A percentile compares a stretch with the other conserved stretches of the same genome.
Conservation (phyloP, 2,329 filamentous ascomycete genomes). For the Talaromyces sp. region DNA sequence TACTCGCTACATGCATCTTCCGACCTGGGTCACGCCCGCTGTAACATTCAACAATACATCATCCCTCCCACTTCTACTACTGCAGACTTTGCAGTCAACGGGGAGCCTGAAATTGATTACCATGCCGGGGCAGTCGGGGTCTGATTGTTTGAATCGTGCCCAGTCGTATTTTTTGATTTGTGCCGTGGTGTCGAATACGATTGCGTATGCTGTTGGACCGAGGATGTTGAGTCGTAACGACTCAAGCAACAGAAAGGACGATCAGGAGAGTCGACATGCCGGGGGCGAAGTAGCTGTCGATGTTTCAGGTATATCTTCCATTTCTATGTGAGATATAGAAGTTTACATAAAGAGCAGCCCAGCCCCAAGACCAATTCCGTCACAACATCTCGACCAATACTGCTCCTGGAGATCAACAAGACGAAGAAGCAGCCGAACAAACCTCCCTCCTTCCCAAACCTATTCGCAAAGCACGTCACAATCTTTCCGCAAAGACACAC, state of each 20-base stretch:
- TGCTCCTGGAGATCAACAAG: constrained; percentile 19
- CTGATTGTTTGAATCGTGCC: constrained; percentile 54
- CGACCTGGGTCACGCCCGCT: constrained; percentile 52
- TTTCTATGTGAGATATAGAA: neutral
- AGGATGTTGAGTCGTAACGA: constrained; percentile 49
- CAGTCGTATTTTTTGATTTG: constrained; percentile 65
- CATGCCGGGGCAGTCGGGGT: constrained; percentile 40
- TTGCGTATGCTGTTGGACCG: constrained; percentile 63
- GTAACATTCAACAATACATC: constrained; percentile 58
- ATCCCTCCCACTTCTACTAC: constrained; percentile 50
- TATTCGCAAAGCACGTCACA: constrained; percentile 19
- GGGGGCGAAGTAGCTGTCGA: neutral
- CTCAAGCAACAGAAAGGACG: constrained; percentile 13
- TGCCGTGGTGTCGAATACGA: constrained; percentile 59
- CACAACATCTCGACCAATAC: neutral
- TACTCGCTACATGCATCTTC: constrained; percentile 48
- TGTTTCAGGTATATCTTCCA: constrained; percentile 4
- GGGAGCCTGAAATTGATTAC: constrained; percentile 54
- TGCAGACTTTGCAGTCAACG: constrained; percentile 52
- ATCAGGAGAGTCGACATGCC: constrained; percentile 25
- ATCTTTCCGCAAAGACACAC: constrained; percentile 28
- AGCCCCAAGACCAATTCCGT: constrained; percentile 10
- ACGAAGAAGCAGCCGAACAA: constrained; percentile 40
- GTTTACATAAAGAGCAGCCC: neutral
- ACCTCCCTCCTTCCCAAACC: constrained; percentile 51